Conservation (phyloP, 441 rosid species). For the Syzygium malaccense region DNA sequence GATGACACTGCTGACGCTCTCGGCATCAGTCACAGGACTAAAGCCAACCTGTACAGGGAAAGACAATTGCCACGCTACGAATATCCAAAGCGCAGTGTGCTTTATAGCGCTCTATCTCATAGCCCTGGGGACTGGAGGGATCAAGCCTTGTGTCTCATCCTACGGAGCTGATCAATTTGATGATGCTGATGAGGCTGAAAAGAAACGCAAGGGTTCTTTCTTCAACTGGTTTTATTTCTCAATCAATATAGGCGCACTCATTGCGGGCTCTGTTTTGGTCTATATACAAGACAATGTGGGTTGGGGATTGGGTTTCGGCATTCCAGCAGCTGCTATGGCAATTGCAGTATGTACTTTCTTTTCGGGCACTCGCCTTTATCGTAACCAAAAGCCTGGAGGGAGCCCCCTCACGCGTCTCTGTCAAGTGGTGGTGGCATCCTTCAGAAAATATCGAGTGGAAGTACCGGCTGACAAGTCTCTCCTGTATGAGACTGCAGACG, state of each 20-base stretch:
- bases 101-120: conserved; percentile 8
- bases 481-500: conserved; percentile 3
- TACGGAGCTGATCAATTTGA: conserved; percentile 12
- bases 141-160: conserved; percentile 11
- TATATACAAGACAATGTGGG: conserved; percentile 5
- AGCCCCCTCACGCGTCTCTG: not conserved
- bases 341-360: conserved; percentile 1
- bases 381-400: conserved; percentile 3
- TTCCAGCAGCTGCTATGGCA: conserved; percentile 6
- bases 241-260: conserved; percentile 3
- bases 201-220: conserved; percentile 8
- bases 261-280: conserved; percentile 1
- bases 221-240: conserved; percentile 14
- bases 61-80: not conserved
- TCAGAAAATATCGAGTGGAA: not conserved
- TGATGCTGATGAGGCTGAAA: conserved; percentile 2
- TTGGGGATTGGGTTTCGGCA: conserved; percentile 1
- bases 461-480: conserved; percentile 7
- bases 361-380: not conserved
- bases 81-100: not conserved
- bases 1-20: conserved; percentile 7
- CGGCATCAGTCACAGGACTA: conserved; percentile 3
- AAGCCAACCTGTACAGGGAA: not conserved
- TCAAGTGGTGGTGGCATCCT: conserved; percentile 6
- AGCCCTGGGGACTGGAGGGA: conserved; percentile 11